phyloP scores from a whole-genome alignment of 306 rosid genomes.

The Gillenia trifoliata region DNA sequence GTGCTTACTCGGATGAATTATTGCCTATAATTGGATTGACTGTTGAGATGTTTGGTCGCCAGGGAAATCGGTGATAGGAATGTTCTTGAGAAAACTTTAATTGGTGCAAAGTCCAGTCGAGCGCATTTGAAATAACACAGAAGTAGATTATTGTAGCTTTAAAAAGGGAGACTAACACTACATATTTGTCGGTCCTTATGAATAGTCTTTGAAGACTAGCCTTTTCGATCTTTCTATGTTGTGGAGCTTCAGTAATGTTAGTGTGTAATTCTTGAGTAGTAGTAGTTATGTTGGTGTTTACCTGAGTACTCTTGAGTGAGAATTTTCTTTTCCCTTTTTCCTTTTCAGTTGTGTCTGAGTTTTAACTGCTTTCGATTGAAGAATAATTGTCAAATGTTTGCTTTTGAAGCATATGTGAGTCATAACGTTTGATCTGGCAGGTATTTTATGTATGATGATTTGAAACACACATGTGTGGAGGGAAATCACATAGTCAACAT shows the following conservation, averaged over 20 bases:
- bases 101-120: background rate
- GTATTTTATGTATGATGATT: slow-evolving; percentile 90
- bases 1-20: background rate
- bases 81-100: background rate
- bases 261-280: background rate
- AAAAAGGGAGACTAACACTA: background rate
- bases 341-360: background rate
- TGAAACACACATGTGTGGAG: slow-evolving; percentile 80
- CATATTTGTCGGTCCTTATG: background rate
- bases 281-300: background rate
- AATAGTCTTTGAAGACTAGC: background rate
- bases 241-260: background rate
- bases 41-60: background rate
- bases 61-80: background rate
- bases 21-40: background rate
- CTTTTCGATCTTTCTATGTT: background rate
- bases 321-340: background rate
- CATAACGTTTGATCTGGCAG: slow-evolving; percentile 34
- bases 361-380: background rate
- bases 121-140: background rate
- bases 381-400: background rate
- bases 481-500: slow-evolving; percentile 83
- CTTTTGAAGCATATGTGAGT: background rate
- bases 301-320: background rate
- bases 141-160: background rate